Base-by-base conservation (phyloP, 257 asterid species). In the Scutellaria galericulata region DNA sequence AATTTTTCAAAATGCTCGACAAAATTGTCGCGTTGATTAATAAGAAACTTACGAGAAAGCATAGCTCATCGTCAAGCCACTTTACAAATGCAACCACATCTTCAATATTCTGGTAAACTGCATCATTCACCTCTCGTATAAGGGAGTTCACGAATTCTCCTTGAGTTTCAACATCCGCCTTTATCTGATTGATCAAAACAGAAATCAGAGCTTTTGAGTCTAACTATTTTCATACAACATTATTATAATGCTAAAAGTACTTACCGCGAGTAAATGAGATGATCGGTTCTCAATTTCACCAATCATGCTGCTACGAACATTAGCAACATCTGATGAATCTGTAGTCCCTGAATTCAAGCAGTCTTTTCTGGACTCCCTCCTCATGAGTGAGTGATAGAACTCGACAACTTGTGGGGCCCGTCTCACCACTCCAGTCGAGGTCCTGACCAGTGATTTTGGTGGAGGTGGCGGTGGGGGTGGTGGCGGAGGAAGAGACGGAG, bases 51-150 rank as follows among this genome's bases (percentile, higher is more conserved):
- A 90, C 98, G 61, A 92, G 95, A 82, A 90, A 92, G 85, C 95
- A 83, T 41, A 92, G 98, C 79, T 92, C 98, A 59, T 92, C 98
- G 67, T 92, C 98, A 40, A 92, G 91, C 98, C 98, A 92, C 86
- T 90, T 88, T 50, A 90, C 96, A 27, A 92, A 92, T 64, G 94
- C 92, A 62, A 88, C 91, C 0, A 92, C 96, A 9, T 92, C 96
- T 69, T 92, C 96, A 27, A 92, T 83, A 52, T 88, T 80, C 51
- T 75, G 83, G 78, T 85, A 92, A 67, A 79, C 86, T 45, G 94
- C 96, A 73, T 75, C 74, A 59, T 88, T 89, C 60, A 92, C 96
- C 85, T 92, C 96, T 75, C 77, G 82, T 74, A 89, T 92, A 40
- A 92, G 86, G 73, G 85, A 92, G 68, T 84, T 89, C 60, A 92